Evolutionary conservation across 495 filamentous ascomycete species (phyloP).

Genomic region (Xylaria longipes): DNA sequence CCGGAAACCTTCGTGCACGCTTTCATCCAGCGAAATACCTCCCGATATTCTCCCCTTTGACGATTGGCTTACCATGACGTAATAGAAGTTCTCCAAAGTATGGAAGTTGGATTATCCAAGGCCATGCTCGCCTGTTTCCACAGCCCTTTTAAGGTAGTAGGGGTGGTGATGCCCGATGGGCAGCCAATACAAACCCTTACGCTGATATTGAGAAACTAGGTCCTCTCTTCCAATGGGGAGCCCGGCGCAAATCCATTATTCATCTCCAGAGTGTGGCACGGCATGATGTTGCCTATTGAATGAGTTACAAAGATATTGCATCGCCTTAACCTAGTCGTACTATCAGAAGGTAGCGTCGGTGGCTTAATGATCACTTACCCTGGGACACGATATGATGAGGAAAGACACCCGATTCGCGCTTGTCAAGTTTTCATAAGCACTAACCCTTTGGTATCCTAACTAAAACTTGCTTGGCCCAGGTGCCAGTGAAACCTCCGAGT

Average conservation of each 20-base stretch:
- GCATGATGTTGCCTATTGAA: constrained; percentile 1
- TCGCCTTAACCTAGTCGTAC: constrained; percentile 2
- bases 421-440: constrained; percentile 17
- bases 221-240: background rate
- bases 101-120: background rate
- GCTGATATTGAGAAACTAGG: background rate
- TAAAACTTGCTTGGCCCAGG: constrained; percentile 17
- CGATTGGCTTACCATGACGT: background rate
- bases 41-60: background rate
- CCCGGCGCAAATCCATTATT: background rate
- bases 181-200: background rate
- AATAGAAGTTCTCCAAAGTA: background rate
- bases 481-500: constrained; percentile 13
- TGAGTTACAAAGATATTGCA: constrained; percentile 2
- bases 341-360: background rate
- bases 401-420: constrained; percentile 22
- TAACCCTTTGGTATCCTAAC: background rate
- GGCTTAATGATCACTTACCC: constrained; percentile 2
- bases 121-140: constrained; percentile 1
- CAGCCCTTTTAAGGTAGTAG: background rate
- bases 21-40: background rate
- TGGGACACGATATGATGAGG: constrained; percentile 10
- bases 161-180: background rate
- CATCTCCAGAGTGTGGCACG: constrained; percentile 20
- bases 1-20: background rate